Evolutionary conservation across 1,284 basidiomycete genomes (phyloP), one percentile per base, ranked within the genome.

Genomic region (Apiotrichum domesticum): DNA sequence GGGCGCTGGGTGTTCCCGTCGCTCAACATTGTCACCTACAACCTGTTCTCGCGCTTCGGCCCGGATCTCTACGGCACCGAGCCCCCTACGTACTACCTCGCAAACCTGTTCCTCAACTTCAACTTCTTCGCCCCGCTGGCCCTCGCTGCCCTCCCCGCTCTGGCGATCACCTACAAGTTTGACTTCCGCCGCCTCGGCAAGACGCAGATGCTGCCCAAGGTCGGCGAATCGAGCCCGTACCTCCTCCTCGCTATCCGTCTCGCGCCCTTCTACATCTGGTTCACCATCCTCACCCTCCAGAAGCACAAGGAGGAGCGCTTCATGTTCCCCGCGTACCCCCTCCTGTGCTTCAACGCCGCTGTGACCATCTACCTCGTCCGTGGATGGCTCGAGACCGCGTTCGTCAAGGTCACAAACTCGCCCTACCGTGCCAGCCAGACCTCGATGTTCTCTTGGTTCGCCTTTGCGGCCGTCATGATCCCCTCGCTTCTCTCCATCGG

Each of bases 241-340:
- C 85, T 82, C 0, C 76, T 94, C 35, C 79, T 98, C 43, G 81
- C 81, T 0, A 69, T 94, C 54, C 83, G 94, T 45, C 79, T 98
- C 14, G 75, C 83, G 6, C 93, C 93, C 1, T 83, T 95, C 66
- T 98, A 98, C 77, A 66, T 97, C 34, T 98, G 96, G 94, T 70
- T 88, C 48, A 81, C 74, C 3, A 85, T 96, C 62, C 78, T 99
- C 62, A 85, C 84, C 7, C 62, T 80, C 2, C 96, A 98, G 77
- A 78, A 87, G 5, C 96, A 98, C 79, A 98, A 98, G 78, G 96
- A 99, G 76, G 96, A 98, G 73, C 82, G 96, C 32, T 98, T 99
- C 79, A 88, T 98, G 86, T 98, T 87, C 76, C 95, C 96, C 1
- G 87, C 85, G 1, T 98, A 97, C 76, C 87, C 92, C 0, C 78